Evolutionary conservation across 2,329 filamentous ascomycete genomes (phyloP).

Genomic region (Cladophialophora psammophila): DNA sequence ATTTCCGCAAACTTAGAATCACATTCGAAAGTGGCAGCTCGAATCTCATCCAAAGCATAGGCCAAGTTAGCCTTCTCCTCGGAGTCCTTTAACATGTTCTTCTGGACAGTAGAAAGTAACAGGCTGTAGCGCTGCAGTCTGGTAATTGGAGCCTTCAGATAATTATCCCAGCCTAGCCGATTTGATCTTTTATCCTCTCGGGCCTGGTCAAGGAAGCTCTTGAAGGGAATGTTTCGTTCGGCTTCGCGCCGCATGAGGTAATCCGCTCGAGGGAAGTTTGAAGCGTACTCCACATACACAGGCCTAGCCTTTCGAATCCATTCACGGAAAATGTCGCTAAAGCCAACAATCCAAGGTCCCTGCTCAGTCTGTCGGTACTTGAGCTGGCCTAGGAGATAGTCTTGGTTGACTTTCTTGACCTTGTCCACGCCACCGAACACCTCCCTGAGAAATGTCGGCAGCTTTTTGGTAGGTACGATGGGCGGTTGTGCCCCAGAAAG

Average conservation of each 20-base stretch:
- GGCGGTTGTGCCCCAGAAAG: conserved; percentile 75
- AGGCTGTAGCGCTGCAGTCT: conserved; percentile 89
- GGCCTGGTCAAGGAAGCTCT: conserved; percentile 81
- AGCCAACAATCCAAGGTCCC: conserved; percentile 90
- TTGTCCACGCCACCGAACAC: conserved; percentile 92
- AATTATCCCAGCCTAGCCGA: conserved; percentile 91
- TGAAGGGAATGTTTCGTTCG: conserved; percentile 84
- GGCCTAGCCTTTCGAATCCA: conserved; percentile 94
- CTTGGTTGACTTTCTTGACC: conserved; percentile 89
- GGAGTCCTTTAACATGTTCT: conserved; percentile 81
- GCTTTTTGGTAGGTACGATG: conserved; percentile 78
- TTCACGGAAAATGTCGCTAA: conserved; percentile 96
- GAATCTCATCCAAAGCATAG: conserved; percentile 90
- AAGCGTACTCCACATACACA: conserved; percentile 91
- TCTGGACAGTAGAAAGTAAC: conserved; percentile 80
- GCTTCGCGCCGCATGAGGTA: conserved; percentile 84
- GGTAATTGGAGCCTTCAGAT: conserved; percentile 90
- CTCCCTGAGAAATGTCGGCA: conserved; percentile 78
- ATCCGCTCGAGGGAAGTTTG: conserved; percentile 81
- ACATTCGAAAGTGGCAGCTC: conserved; percentile 85
- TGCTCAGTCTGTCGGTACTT: conserved; percentile 98
- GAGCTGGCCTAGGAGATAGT: conserved; percentile 87
- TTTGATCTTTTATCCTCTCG: conserved; percentile 79
- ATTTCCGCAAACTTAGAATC: conserved; percentile 92
- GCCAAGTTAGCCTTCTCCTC: conserved; percentile 88